Evolutionary conservation across 805 yeast genomes (phyloP).

Genomic region (Yarrowia sp.): DNA sequence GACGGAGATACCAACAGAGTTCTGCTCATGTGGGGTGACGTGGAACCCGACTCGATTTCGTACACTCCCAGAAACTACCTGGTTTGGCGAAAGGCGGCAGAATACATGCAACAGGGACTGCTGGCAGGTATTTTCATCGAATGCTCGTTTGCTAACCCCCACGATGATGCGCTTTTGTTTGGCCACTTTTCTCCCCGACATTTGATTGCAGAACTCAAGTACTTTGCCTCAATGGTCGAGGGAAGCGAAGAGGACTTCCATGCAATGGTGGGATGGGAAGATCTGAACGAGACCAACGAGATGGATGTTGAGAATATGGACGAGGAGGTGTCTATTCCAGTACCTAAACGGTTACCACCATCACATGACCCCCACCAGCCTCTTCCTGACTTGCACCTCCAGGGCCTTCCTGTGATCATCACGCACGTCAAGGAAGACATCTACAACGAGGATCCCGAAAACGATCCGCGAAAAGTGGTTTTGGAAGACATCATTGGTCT

Average conservation of each 20-base stretch:
- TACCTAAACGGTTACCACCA: conserved; percentile 32
- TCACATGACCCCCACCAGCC: conserved; percentile 11
- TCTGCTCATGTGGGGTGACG: conserved; percentile 76
- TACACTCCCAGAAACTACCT: conserved; percentile 39
- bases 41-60: conserved; percentile 64
- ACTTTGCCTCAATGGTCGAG: conserved; percentile 27
- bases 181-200: conserved; percentile 79
- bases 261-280: conserved; percentile 19
- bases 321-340: conserved; percentile 16
- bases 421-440: conserved; percentile 48
- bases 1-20: conserved; percentile 40
- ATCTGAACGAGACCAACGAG: neutral
- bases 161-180: conserved; percentile 52
- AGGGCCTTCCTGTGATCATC: conserved; percentile 49
- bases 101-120: conserved; percentile 42
- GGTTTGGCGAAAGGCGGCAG: conserved; percentile 61
- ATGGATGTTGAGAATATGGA: conserved; percentile 21
- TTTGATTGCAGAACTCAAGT: conserved; percentile 55
- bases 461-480: conserved; percentile 27
- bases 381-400: conserved; percentile 33
- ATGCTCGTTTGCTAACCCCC: conserved; percentile 60
- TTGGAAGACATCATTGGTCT: conserved; percentile 28
- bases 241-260: conserved; percentile 16
- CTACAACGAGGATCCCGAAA: conserved; percentile 9
- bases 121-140: conserved; percentile 67